Conservation (phyloP, 108 stramenopile genomes). For the Cylindrotheca closterium region DNA sequence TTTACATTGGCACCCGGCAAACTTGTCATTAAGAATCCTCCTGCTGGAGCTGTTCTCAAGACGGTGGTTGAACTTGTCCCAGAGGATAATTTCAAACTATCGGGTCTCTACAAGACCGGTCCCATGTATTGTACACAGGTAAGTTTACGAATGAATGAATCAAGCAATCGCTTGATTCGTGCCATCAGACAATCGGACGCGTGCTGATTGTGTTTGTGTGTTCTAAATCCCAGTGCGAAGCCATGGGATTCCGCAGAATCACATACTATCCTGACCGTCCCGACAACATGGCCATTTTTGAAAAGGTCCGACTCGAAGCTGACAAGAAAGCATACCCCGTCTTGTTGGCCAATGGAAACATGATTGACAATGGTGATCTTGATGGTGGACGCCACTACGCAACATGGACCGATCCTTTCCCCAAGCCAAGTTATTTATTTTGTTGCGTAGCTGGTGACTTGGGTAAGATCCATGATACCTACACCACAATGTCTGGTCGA, state of each 20-base stretch:
- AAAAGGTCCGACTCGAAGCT: slow-evolving; percentile 75
- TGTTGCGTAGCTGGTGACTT: slow-evolving; percentile 92
- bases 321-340: slow-evolving; percentile 77
- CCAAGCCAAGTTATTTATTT: slow-evolving; percentile 96
- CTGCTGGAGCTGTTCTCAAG: slow-evolving; percentile 22
- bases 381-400: slow-evolving; percentile 75
- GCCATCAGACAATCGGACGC: too few species aligned
- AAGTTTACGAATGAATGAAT: too few species aligned
- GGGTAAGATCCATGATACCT: slow-evolving; percentile 73
- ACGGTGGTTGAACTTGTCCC: slow-evolving; percentile 79
- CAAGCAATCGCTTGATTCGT: too few species aligned
- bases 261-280: slow-evolving; percentile 95
- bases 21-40: slow-evolving; percentile 43
- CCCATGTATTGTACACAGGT: slow-evolving; percentile 91
- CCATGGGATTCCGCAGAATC: slow-evolving; percentile 89
- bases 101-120: slow-evolving; percentile 88
- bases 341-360: slow-evolving; percentile 92
- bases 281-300: slow-evolving; percentile 93
- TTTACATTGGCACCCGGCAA: slow-evolving; percentile 53
- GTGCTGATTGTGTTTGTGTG: too few species aligned
- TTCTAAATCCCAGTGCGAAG: slow-evolving; percentile 35
- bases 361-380: slow-evolving; percentile 57
- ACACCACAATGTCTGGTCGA: slow-evolving; percentile 71
- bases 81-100: slow-evolving; percentile 88
- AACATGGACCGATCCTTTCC: slow-evolving; percentile 93